phyloP scores from a whole-genome alignment of 495 filamentous ascomycete species.

The Xylaria palmicola region DNA sequence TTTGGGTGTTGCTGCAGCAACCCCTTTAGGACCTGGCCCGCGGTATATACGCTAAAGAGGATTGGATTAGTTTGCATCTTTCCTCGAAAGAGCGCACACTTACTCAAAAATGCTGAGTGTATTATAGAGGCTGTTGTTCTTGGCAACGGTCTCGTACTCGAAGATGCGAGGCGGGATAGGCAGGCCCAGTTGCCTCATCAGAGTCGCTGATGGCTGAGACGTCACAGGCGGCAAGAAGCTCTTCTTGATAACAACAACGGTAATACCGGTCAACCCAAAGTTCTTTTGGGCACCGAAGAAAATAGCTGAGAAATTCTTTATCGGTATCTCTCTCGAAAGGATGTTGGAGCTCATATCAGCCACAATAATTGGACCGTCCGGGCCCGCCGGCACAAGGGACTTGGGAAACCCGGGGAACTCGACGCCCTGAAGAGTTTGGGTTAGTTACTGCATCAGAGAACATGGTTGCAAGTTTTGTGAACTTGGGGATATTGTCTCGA shows the following conservation, averaged over 20 bases:
- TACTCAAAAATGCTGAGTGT: slow-evolving; percentile 78
- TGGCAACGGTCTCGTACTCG: slow-evolving; percentile 66
- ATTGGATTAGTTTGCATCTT: slow-evolving; percentile 9
- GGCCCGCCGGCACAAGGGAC: slow-evolving; percentile 44
- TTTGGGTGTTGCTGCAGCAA: slow-evolving; percentile 53
- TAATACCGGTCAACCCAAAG: slow-evolving; percentile 73
- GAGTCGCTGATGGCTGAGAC: slow-evolving; percentile 48
- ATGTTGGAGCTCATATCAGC: slow-evolving; percentile 79
- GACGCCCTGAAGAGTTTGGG: slow-evolving; percentile 21
- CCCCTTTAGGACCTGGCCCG: slow-evolving; percentile 66
- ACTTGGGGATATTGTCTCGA: too few relatives aligned
- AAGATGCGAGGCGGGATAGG: slow-evolving; percentile 66
- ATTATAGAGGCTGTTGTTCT: slow-evolving; percentile 80
- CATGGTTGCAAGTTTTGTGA: too few relatives aligned
- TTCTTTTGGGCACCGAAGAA: slow-evolving; percentile 81
- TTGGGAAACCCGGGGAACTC: slow-evolving; percentile 32
- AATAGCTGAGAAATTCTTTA: slow-evolving; percentile 60
- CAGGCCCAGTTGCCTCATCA: slow-evolving; percentile 63
- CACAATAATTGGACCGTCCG: slow-evolving; percentile 50
- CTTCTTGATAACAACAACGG: slow-evolving; percentile 72
- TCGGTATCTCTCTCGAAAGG: slow-evolving; percentile 51
- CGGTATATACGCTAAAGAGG: slow-evolving; percentile 60
- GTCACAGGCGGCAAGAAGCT: slow-evolving; percentile 60
- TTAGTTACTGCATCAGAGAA: too few relatives aligned
- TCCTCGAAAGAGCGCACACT: not conserved